Evolutionary conservation across 1,139 yeast species (phyloP).

Genomic region (Kodamaea anthophila): DNA sequence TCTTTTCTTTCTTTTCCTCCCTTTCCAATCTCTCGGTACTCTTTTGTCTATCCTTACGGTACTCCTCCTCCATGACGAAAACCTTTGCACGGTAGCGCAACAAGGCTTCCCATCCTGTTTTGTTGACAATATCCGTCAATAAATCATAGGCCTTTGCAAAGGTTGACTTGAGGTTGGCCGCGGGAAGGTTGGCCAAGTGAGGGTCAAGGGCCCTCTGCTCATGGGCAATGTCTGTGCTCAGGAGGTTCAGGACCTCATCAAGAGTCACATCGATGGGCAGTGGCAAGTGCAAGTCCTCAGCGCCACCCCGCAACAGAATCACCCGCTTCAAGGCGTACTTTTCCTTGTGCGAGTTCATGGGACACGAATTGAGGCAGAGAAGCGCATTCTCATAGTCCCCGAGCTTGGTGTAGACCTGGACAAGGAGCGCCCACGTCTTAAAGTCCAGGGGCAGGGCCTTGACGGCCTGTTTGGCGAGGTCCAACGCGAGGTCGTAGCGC

Average conservation of each 20-base stretch:
- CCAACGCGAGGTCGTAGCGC: constrained; percentile 66
- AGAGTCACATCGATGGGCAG: constrained; percentile 73
- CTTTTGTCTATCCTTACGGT: constrained; percentile 40
- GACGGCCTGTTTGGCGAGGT: constrained; percentile 69
- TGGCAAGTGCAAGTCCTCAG: constrained; percentile 63
- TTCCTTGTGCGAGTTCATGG: constrained; percentile 75
- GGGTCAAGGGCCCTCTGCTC: constrained; percentile 61
- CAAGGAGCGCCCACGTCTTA: constrained; percentile 73
- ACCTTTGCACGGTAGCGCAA: constrained; percentile 74
- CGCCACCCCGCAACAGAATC: constrained; percentile 49
- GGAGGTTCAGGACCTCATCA: constrained; percentile 54
- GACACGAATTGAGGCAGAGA: constrained; percentile 81
- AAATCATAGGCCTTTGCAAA: constrained; percentile 75
- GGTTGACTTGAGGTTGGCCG: constrained; percentile 70
- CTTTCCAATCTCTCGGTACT: too few relatives aligned
- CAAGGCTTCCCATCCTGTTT: constrained; percentile 87
- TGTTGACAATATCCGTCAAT: constrained; percentile 63
- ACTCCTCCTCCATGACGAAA: constrained; percentile 95
- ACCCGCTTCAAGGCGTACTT: constrained; percentile 51
- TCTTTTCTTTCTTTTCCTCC: constrained; percentile 3
- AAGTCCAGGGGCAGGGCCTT: constrained; percentile 82
- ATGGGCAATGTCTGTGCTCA: constrained; percentile 42
- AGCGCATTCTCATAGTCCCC: constrained; percentile 74
- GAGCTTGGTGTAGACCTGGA: constrained; percentile 62
- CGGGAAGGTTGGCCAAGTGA: constrained; percentile 64